Percentiles rank a stretch among this genome's conserved stretches.
These are phyloP conservation scores for Ceratocystis harringtonii DNA, from an alignment of 2,329 filamentous ascomycete species.

Conservation along the genomic window DNA sequence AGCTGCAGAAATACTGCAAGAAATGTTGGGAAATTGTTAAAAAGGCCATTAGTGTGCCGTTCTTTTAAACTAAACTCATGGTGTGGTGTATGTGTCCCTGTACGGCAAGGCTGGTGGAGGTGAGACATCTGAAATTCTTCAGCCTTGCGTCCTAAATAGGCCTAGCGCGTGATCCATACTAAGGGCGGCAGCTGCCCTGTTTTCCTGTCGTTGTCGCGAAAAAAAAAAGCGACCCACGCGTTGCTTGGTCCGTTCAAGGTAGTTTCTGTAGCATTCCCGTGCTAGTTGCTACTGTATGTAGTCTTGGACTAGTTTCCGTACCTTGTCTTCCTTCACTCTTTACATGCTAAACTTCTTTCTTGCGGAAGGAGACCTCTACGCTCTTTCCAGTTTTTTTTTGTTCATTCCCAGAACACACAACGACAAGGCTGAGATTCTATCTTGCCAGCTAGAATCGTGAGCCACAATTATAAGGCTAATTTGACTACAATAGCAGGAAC, in stretches of 20 bases:
- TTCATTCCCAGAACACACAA: neutral
- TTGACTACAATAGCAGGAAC: neutral
- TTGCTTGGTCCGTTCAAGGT: slow-evolving; percentile 24
- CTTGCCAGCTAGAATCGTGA: neutral
- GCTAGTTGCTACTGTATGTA: neutral
- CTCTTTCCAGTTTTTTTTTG: neutral
- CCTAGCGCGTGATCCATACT: slow-evolving; percentile 21
- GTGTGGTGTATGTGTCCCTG: neutral
- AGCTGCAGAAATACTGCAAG: too few relatives aligned
- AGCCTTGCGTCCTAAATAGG: slow-evolving; percentile 26
- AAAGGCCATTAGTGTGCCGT: neutral
- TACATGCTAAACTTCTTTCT: neutral
- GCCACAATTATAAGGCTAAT: neutral
- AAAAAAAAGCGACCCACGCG: slow-evolving; percentile 24
- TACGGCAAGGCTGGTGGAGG: too few relatives aligned
- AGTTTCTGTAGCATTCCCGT: neutral
- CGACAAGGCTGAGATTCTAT: neutral
- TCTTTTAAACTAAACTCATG: neutral
- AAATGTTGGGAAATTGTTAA: too few relatives aligned
- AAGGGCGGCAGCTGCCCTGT: slow-evolving; percentile 6
- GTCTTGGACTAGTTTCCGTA: too few relatives aligned
- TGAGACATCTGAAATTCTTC: slow-evolving; percentile 15
- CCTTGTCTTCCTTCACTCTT: neutral
- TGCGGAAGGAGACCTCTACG: neutral
- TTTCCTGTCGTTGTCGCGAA: slow-evolving; percentile 21